Evolutionary conservation across 495 filamentous ascomycete genomes (phyloP), one percentile per base, ranked within the genome.

Genomic region (Lasiosphaeriaceae sp.): DNA sequence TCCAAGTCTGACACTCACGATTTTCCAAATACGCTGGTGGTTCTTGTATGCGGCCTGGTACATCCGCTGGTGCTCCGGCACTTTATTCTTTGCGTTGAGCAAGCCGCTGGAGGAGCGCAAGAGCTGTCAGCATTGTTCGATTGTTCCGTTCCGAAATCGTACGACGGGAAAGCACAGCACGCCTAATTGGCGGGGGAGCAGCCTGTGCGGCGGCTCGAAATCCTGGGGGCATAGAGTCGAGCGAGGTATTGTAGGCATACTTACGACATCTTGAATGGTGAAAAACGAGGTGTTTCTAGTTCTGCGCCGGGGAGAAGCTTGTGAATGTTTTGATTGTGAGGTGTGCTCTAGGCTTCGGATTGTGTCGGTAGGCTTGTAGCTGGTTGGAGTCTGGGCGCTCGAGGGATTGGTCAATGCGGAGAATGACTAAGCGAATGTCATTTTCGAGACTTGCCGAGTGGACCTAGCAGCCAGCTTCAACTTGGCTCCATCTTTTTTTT

Each of bases 11-110:
- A 31, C 11, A 83, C 88, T 75, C 72, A 96, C 92, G 78, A 95
- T 91, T 72, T 82, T 82, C 91, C 91, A 96, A 73, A 91, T 77
- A 70, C 92, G 85, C 64, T 85, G 77, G 68, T 90, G 76, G 50
- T 70, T 62, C 21, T 68, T 86, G 73, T 90, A 88, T 64, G 92
- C 84, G 48, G 80, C 76, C 77, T 96, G 91, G 79, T 90, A 93
- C 45, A 87, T 74, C 60, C 84, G 80, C 81, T 96, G 92, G 75
- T 90, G 88, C 71, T 87, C 73, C 34, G 86, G 89, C 66, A 96
- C 92, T 71, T 84, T 84, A 84, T 96, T 96, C 71, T 84, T 80
- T 72, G 88, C 88, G 84, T 90, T 79, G 79, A 92, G 62, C 73
- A 87, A 78, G 70, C 86, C 86, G 56, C 45, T 26, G 29, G 43